Base-by-base conservation (phyloP, 1,284 basidiomycete species). In the Afroboletus lepidellus region DNA sequence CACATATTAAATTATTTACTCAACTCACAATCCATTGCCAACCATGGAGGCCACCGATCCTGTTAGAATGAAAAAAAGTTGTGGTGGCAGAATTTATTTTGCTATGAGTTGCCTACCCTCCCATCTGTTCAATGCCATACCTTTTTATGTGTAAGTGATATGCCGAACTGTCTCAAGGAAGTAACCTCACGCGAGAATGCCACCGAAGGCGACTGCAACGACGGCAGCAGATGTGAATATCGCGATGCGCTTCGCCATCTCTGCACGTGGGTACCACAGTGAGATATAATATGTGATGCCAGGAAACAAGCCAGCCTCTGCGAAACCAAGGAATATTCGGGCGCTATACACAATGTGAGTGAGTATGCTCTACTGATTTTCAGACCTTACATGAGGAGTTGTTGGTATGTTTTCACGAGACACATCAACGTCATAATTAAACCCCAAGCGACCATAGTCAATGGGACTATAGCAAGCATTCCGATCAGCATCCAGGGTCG, bases 371-470 rank as follows among this genome's bases (percentile, higher is more conserved):
- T 24, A 18, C 7, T 29, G n/a, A 20, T 16, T 27, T 34, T 27
- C 25, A 36, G 47, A 24, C 25, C 62, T 30, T 41, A 65, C 63
- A 57, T 39, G 15, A 72, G 34, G 5, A 72, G 61, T 29, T 56
- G 62, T n/a, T 51, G 44, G n/a, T n/a, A n/a, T n/a, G n/a, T n/a
- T n/a, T n/a, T n/a, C n/a, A n/a, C n/a, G n/a, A n/a, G n/a, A n/a
- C 65, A 66, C 63, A 64, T 72, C 20, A 73, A 51, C n/a, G 70
- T 71, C 63, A 63, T 75, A 15, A 76, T 63, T 16, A 74, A 55
- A 33, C 74, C 76, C 76, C 76, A 78, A n/a, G 66, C 70, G 29
- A 77, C 57, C 76, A 78, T 78, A 36, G 77, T 77, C 5, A 62
- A 60, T 12, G 76, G 74, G 49, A 77, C 75, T 76, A 33, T 11